These are phyloP conservation scores for Alternaria sp. DNA, from an alignment of 2,329 filamentous ascomycete species.

Conservation along the genomic window DNA sequence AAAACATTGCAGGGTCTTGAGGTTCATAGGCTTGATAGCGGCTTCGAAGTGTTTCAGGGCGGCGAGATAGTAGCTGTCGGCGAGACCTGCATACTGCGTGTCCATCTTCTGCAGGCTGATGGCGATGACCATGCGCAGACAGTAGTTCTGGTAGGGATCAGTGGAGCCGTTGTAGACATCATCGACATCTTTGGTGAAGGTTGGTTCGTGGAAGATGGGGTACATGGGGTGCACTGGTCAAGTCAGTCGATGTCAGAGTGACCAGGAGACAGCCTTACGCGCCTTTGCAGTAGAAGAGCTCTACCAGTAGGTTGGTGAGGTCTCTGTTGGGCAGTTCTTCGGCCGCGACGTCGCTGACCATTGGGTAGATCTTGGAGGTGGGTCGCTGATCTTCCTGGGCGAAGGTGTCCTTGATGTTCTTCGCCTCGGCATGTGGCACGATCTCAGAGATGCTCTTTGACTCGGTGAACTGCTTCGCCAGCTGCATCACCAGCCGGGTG, in stretches of 20 bases:
- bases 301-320: slow-evolving; percentile 78
- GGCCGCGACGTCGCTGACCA: slow-evolving; percentile 85
- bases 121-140: slow-evolving; percentile 88
- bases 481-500: slow-evolving; percentile 92
- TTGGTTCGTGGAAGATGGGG: slow-evolving; percentile 83
- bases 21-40: slow-evolving; percentile 84
- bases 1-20: slow-evolving; percentile 89
- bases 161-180: slow-evolving; percentile 78
- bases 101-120: slow-evolving; percentile 94
- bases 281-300: slow-evolving; percentile 88
- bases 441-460: slow-evolving; percentile 91
- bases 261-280: slow-evolving; percentile 11
- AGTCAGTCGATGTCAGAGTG: slow-evolving; percentile 19
- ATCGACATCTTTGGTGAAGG: slow-evolving; percentile 76
- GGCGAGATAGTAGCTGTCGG: slow-evolving; percentile 92
- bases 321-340: slow-evolving; percentile 74
- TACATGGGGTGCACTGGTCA: slow-evolving; percentile 81
- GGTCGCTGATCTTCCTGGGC: slow-evolving; percentile 69
- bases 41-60: slow-evolving; percentile 85
- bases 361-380: slow-evolving; percentile 83
- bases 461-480: slow-evolving; percentile 92
- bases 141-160: slow-evolving; percentile 86
- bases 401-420: slow-evolving; percentile 73
- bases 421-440: slow-evolving; percentile 75
- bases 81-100: slow-evolving; percentile 86